phyloP scores from a whole-genome alignment of 1,139 yeast genomes.

The Candida pseudoviswanathii region DNA sequence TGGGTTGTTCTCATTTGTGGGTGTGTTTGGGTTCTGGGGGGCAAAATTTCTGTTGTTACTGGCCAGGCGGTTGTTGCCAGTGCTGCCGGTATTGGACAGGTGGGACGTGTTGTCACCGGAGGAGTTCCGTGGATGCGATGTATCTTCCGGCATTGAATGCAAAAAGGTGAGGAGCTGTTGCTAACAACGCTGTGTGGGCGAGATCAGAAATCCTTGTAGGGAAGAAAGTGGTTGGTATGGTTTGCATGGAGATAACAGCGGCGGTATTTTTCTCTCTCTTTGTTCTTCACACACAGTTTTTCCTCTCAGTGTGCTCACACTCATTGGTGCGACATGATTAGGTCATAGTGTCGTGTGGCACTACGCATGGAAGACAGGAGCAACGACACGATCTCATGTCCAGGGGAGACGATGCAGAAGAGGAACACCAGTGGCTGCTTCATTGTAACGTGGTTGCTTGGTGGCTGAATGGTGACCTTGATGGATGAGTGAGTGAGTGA shows the following conservation, averaged over 20 bases:
- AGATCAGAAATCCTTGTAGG: background rate
- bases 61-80: background rate
- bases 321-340: too few relatives aligned
- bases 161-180: background rate
- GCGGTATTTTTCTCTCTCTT: too few relatives aligned
- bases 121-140: background rate
- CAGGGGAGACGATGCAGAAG: too few relatives aligned
- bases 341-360: too few relatives aligned
- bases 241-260: background rate
- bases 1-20: slow-evolving; percentile 3
- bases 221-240: background rate
- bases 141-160: background rate
- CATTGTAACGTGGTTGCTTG: too few relatives aligned
- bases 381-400: too few relatives aligned
- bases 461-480: too few relatives aligned
- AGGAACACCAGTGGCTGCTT: too few relatives aligned
- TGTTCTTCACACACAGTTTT: background rate
- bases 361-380: too few relatives aligned
- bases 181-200: background rate
- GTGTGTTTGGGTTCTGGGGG: slow-evolving; percentile 3
- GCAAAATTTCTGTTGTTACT: slow-evolving; percentile 5
- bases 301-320: too few relatives aligned
- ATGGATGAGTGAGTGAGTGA: too few relatives aligned
- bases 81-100: background rate
- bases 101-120: background rate